Evolutionary conservation across 1,284 basidiomycete genomes (phyloP).

Genomic region (Trametes hirsuta): DNA sequence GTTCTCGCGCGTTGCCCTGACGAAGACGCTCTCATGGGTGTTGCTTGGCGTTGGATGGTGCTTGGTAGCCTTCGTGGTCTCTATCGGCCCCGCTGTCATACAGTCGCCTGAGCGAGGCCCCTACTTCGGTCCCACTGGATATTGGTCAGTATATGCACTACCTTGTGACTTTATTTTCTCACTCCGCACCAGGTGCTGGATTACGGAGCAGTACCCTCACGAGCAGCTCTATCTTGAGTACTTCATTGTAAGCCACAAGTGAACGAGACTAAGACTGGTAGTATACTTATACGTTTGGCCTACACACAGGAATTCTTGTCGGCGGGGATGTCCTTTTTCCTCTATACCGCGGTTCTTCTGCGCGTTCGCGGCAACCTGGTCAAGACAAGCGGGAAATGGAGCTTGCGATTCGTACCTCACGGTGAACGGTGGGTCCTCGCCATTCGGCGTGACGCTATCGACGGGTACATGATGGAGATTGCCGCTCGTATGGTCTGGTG

Average conservation of each 20-base stretch:
- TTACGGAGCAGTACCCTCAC: slow-evolving; percentile 44
- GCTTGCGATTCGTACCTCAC: slow-evolving; percentile 36
- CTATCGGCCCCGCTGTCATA: slow-evolving; percentile 42
- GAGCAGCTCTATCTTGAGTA: slow-evolving; percentile 50
- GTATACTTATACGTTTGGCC: too few relatives aligned
- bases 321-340: slow-evolving; percentile 36
- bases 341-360: slow-evolving; percentile 41
- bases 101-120: slow-evolving; percentile 38
- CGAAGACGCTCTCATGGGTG: slow-evolving; percentile 14
- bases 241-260: slow-evolving; percentile 40
- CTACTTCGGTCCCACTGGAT: slow-evolving; percentile 48
- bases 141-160: slow-evolving; percentile 35
- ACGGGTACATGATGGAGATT: slow-evolving; percentile 39
- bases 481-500: slow-evolving; percentile 42
- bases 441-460: slow-evolving; percentile 39
- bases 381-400: slow-evolving; percentile 36
- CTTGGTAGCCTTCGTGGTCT: slow-evolving; percentile 36
- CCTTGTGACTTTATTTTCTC: background rate
- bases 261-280: too few relatives aligned
- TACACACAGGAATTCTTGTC: slow-evolving; percentile 39
- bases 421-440: slow-evolving; percentile 41
- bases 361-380: slow-evolving; percentile 46
- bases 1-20: slow-evolving; percentile 37
- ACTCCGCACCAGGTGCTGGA: slow-evolving; percentile 46
- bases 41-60: slow-evolving; percentile 41